A percentile compares a stretch with the other conserved stretches of the same genome.
Evolutionary conservation across 164 flowering plant genomes (phyloP).

Genomic region (Pachysandra terminalis): DNA sequence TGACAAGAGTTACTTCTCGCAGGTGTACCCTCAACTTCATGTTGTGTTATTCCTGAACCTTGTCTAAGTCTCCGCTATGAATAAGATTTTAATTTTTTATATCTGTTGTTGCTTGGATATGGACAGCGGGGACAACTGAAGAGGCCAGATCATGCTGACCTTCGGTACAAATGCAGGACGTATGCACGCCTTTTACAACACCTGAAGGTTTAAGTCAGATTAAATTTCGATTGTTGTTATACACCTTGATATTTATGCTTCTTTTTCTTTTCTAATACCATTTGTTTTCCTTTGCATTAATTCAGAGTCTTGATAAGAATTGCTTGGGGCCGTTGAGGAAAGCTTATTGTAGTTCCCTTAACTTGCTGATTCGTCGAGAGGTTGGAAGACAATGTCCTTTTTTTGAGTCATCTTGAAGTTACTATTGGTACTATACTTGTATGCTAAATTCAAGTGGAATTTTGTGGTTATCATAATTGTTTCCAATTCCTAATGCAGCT

Average conservation of each 20-base stretch:
- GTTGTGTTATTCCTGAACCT: background rate
- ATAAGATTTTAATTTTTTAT: constrained; percentile 9
- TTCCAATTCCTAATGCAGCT: too few species aligned
- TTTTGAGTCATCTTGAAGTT: too few species aligned
- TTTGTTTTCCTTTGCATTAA: background rate
- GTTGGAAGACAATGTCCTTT: constrained; percentile 53
- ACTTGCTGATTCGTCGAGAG: constrained; percentile 96
- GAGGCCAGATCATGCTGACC: constrained; percentile 99
- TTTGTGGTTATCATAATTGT: too few species aligned
- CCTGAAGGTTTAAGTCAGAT: constrained; percentile 56
- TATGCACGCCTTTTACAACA: constrained; percentile 99
- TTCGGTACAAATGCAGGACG: constrained; percentile 96
- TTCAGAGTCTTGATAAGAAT: constrained; percentile 90
- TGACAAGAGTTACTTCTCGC: constrained; percentile 97
- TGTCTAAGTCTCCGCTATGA: too few species aligned
- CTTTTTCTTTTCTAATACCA: constrained; percentile 1
- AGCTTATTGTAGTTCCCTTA: constrained; percentile 93
- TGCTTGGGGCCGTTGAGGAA: constrained; percentile 91
- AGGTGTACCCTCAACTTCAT: constrained; percentile 39
- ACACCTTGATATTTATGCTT: background rate
- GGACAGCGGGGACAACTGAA: constrained; percentile 92
- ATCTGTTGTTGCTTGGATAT: constrained; percentile 16
- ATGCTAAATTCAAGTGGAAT: too few species aligned
- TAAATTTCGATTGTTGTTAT: background rate
- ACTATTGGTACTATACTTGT: too few species aligned